phyloP scores from a whole-genome alignment of 495 filamentous ascomycete species.

The Penicillium goetzii region DNA sequence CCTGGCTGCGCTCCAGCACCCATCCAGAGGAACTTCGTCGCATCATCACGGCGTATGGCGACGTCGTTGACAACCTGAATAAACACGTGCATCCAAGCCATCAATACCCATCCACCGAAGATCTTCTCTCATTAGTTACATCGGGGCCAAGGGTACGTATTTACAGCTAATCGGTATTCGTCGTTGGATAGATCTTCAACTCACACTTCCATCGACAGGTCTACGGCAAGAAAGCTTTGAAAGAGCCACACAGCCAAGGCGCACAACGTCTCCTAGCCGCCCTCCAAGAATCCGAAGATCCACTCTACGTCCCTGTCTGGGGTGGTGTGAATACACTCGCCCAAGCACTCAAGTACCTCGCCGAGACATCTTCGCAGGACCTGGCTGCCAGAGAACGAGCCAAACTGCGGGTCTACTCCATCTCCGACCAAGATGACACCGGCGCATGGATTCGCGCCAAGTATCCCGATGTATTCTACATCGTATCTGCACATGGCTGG shows the following conservation, averaged over 20 bases:
- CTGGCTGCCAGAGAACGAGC: neutral
- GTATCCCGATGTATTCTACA: neutral
- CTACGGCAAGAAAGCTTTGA: neutral
- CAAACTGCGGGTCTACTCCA: neutral
- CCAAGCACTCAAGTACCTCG: constrained; percentile 39
- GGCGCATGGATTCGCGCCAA: neutral
- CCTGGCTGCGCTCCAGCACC: neutral
- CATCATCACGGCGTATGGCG: neutral
- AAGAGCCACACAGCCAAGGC: neutral
- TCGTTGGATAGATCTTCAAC: neutral
- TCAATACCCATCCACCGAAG: neutral
- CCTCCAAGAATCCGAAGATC: neutral
- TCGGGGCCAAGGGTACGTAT: neutral
- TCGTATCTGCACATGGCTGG: neutral
- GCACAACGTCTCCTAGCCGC: neutral
- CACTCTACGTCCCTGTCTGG: constrained; percentile 34
- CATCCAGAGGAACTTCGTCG: neutral
- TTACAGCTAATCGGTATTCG: neutral
- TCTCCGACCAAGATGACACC: neutral
- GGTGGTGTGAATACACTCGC: constrained; percentile 52
- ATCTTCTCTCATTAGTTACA: neutral
- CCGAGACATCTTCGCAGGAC: constrained; percentile 30
- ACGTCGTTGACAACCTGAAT: neutral
- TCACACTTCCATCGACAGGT: neutral
- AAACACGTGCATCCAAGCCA: neutral